Conservation (phyloP, 225 moss, liverwort and hornwort genomes). For the Physcomitrellopsis africana region DNA sequence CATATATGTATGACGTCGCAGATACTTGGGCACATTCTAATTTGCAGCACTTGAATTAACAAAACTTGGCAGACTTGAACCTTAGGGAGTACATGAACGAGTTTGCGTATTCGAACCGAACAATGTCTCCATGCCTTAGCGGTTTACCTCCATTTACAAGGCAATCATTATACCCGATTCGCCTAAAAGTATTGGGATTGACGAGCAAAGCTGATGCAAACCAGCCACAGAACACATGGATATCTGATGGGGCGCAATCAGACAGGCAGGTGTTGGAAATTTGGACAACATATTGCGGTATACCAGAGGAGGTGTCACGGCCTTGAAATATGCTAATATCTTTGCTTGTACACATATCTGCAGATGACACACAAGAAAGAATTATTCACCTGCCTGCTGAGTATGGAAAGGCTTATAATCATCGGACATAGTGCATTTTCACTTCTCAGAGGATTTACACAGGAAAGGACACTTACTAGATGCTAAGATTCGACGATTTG, state of each 20-base stretch:
- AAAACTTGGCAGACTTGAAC: constrained; percentile 64
- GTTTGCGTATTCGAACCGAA: constrained; percentile 64
- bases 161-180: constrained; percentile 57
- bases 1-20: not conserved
- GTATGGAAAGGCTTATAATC: constrained; percentile 28
- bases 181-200: constrained; percentile 62
- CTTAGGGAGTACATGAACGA: constrained; percentile 60
- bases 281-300: constrained; percentile 63
- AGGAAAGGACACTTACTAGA: constrained; percentile 55
- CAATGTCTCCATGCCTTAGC: constrained; percentile 58
- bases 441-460: constrained; percentile 33
- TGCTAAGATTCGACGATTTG: constrained; percentile 57
- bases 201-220: constrained; percentile 64
- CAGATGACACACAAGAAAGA: constrained; percentile 46
- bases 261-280: constrained; percentile 71
- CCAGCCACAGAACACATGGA: constrained; percentile 67
- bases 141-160: constrained; percentile 61
- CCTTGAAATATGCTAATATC: constrained; percentile 73
- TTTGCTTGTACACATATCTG: constrained; percentile 68
- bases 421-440: constrained; percentile 16
- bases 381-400: constrained; percentile 47
- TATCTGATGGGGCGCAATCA: constrained; percentile 65
- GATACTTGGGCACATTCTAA: not conserved
- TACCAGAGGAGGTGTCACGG: constrained; percentile 65
- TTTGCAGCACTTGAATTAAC: constrained; percentile 34